Percentiles rank a stretch among this genome's conserved stretches.
Conservation (phyloP, 1,139 yeast species). For the Barnettozyma hawaiiensis region DNA sequence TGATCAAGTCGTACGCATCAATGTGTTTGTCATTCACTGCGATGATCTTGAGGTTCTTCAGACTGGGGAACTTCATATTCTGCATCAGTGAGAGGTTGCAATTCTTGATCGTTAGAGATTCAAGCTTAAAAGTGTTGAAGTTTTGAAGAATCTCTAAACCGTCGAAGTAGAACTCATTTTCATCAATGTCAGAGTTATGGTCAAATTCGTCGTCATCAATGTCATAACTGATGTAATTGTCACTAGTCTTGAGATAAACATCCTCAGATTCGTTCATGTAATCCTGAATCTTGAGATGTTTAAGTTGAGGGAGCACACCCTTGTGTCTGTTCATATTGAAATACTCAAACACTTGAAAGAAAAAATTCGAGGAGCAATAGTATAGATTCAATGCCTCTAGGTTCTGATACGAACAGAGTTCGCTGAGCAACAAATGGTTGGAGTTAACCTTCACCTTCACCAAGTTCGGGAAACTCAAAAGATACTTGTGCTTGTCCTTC, state of each 20-base stretch:
- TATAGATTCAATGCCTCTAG: constrained; percentile 16
- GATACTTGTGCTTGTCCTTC: constrained; percentile 4
- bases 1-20: constrained; percentile 18
- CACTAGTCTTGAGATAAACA: constrained; percentile 19
- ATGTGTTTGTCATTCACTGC: constrained; percentile 14
- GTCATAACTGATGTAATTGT: constrained; percentile 15
- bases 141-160: constrained; percentile 24
- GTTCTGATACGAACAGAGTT: constrained; percentile 12
- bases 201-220: constrained; percentile 23
- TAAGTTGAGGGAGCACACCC: constrained; percentile 15
- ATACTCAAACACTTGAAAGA: constrained; percentile 18
- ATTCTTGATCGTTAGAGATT: constrained; percentile 17
- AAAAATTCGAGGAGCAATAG: constrained; percentile 23
- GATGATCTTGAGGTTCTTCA: constrained; percentile 16
- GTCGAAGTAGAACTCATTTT: constrained; percentile 25
- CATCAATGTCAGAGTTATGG: constrained; percentile 24
- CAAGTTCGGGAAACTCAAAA: constrained; percentile 16
- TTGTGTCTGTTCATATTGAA: constrained; percentile 13
- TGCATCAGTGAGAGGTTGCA: constrained; percentile 20
- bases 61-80: constrained; percentile 13
- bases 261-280: constrained; percentile 25
- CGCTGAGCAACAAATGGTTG: constrained; percentile 17
- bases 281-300: constrained; percentile 18
- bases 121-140: constrained; percentile 11
- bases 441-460: constrained; percentile 17